Evolutionary conservation across 768 basidiomycete genomes (phyloP).

Genomic region (Phlegmacium glaucopus): DNA sequence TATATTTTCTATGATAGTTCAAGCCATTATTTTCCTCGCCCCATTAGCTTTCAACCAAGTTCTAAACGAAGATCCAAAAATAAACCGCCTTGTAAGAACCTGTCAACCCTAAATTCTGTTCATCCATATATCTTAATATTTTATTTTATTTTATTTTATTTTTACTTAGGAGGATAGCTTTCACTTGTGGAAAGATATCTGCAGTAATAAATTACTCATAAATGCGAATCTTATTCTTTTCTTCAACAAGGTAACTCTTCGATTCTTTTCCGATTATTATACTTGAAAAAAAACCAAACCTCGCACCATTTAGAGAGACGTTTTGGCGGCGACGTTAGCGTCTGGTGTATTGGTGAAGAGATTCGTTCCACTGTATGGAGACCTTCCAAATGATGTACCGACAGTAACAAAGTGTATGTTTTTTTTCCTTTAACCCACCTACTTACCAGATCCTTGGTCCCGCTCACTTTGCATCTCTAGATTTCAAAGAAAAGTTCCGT

Average conservation of each 20-base stretch:
- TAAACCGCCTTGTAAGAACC: slow-evolving; percentile 64
- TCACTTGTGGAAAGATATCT: slow-evolving; percentile 67
- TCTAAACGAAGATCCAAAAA: slow-evolving; percentile 61
- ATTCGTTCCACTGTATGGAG: slow-evolving; percentile 61
- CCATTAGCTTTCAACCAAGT: slow-evolving; percentile 72
- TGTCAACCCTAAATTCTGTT: too few species aligned
- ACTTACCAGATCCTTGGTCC: not conserved
- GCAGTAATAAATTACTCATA: slow-evolving; percentile 56
- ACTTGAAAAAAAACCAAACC: too few species aligned
- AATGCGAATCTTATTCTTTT: slow-evolving; percentile 69
- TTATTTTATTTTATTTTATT: too few species aligned
- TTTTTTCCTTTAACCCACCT: not conserved
- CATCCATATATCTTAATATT: too few species aligned
- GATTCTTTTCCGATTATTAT: too few species aligned
- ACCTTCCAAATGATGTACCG: slow-evolving; percentile 52
- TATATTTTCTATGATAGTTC: slow-evolving; percentile 35
- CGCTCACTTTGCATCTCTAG: slow-evolving; percentile 27
- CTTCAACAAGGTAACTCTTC: slow-evolving; percentile 58
- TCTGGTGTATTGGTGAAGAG: slow-evolving; percentile 53
- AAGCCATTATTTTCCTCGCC: slow-evolving; percentile 82
- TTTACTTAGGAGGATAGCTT: slow-evolving; percentile 67
- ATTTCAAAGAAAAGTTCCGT: slow-evolving; percentile 68
- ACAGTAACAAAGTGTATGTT: slow-evolving; percentile 58
- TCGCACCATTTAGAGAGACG: slow-evolving; percentile 53
- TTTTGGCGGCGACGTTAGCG: slow-evolving; percentile 51